Base-by-base conservation (phyloP, 192 early-diverging fungal species). In the Mortierella antarctica region DNA sequence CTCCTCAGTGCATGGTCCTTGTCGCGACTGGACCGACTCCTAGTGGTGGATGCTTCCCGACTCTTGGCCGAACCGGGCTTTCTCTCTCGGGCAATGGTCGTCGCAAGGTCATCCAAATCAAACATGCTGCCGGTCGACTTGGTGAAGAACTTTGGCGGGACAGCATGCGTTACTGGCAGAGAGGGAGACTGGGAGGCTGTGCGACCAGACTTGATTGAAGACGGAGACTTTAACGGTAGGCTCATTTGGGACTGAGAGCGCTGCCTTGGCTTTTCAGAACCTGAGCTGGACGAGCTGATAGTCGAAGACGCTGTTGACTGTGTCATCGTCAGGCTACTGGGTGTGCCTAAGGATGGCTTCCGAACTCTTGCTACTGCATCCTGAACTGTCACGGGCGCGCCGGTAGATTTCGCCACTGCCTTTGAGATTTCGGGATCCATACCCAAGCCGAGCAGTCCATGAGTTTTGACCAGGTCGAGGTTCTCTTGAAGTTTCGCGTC, bases 31-130 rank as follows among this genome's bases (percentile, higher is more conserved):
- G 41, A 5, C 17, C 44, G 31, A 12, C 42, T 54, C 13, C 44
- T 51, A 51, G 17, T 45, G 23, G 20, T 51, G 15, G 21, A 39
- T 12, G 13, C 41, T 18, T 49, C 47, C 1, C 18, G 11, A 12
- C 18, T 20, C 41, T 56, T 62, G 20, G 62, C 62, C 20, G 62
- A n/a, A 42, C 10, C 21, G 10, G 45, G 54, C 41, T 67, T 74
- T 2, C 64, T 46, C n/a, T 80, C 65, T 6, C 64, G 58, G 23
- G 77, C 77, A 49, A 71, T 60, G 5, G 70, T 80, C 6, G 70
- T 63, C n/a, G 77, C 77, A 21, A 80, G 51, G 21, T 55, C 48
- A 8, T 80, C 77, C 39, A 80, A 31, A 42, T 80, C 77, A 56
- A 80, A 59, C 40, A 80, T 6, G 5, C 70, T 59, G 23, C 70